These are phyloP conservation scores for Quercus engelmannii DNA, from an alignment of 306 rosid species.

Conservation along the genomic window DNA sequence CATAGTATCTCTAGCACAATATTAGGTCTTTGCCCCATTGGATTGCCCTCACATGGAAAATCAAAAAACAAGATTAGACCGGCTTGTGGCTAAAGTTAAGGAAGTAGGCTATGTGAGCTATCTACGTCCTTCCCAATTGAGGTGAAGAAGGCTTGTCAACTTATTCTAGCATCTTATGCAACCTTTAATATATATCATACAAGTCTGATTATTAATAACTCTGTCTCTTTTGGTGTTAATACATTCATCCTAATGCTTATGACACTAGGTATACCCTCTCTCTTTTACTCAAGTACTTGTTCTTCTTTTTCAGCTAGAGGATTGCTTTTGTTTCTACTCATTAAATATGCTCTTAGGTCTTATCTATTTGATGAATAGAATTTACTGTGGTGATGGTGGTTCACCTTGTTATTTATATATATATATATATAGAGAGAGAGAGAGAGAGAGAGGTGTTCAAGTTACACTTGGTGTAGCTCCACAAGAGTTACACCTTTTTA, in stretches of 20 bases:
- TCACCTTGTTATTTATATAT: neutral
- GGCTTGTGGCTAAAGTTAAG: neutral
- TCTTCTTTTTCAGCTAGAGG: neutral
- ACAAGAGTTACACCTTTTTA: too few species aligned
- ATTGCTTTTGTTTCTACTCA: neutral
- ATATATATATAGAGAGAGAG: too few species aligned
- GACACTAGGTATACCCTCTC: neutral
- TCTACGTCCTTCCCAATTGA: neutral
- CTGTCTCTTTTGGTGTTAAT: too few species aligned
- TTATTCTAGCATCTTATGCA: neutral
- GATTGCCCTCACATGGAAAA: neutral
- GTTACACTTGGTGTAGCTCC: too few species aligned
- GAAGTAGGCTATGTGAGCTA: neutral
- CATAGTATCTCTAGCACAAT: too few species aligned
- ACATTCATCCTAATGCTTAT: neutral
- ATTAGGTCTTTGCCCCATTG: neutral
- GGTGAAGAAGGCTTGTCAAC: neutral
- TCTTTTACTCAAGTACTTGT: neutral
- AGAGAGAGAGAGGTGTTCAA: too few species aligned
- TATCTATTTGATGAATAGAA: conserved; percentile 7
- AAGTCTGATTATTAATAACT: neutral
- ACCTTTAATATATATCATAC: neutral
- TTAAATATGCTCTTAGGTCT: neutral
- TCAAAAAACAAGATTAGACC: neutral
- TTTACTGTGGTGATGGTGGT: neutral